phyloP scores from a whole-genome alignment of 192 early-diverging fungal species.

The Rhizophagus sp. region DNA sequence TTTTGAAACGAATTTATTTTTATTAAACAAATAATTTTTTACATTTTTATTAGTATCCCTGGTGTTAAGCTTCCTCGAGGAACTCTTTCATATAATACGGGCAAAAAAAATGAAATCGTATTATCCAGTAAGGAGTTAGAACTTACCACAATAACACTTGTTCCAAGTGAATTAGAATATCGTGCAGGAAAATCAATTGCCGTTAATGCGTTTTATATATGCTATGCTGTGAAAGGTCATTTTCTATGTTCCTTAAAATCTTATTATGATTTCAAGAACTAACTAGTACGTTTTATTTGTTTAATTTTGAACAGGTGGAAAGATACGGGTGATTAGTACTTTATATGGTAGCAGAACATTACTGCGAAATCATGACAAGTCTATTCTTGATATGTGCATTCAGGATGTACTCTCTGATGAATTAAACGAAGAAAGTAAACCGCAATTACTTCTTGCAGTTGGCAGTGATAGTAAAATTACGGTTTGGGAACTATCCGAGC shows the following conservation, averaged over 20 bases:
- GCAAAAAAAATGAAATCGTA: conserved; percentile 38
- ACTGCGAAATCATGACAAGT: conserved; percentile 26
- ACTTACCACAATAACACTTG: conserved; percentile 43
- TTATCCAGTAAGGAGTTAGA: conserved; percentile 43
- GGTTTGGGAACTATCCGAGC: conserved; percentile 24
- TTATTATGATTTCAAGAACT: background rate
- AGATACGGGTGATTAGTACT: conserved; percentile 28
- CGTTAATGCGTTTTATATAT: conserved; percentile 47
- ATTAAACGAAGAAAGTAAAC: background rate
- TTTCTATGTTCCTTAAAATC: background rate
- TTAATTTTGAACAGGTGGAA: conserved; percentile 18
- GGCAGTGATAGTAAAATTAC: conserved; percentile 28
- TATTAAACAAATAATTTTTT: background rate
- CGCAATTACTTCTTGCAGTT: conserved; percentile 21
- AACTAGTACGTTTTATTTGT: background rate
- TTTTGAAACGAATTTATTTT: background rate
- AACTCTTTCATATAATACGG: conserved; percentile 36
- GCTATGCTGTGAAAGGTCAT: conserved; percentile 50
- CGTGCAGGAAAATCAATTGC: conserved; percentile 44
- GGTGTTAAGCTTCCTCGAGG: conserved; percentile 40
- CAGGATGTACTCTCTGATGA: background rate
- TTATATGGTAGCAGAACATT: conserved; percentile 29
- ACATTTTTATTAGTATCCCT: conserved; percentile 34
- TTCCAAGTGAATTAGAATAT: conserved; percentile 46
- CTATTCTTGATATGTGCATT: conserved; percentile 32